Percentiles rank a stretch among this genome's conserved stretches.
Evolutionary conservation across 345 rosid genomes (phyloP).

Genomic region (Noccaea caerulescens): DNA sequence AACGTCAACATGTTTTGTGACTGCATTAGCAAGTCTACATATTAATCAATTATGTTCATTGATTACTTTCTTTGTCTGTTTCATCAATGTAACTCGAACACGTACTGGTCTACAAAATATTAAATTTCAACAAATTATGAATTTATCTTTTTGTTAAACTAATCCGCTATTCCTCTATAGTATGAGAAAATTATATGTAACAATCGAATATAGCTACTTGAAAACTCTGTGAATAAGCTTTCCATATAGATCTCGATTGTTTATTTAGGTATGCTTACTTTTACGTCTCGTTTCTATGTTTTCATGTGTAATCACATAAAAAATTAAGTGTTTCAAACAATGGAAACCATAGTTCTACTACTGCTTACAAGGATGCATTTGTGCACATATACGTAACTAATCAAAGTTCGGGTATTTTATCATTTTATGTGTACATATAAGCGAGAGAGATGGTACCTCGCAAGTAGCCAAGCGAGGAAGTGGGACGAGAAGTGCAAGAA

Average conservation of each 20-base stretch:
- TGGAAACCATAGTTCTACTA: background rate
- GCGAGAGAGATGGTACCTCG: constrained; percentile 51
- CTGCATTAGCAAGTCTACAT: constrained; percentile 37
- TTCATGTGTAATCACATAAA: constrained; percentile 9
- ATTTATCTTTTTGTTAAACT: background rate
- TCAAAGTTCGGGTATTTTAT: background rate
- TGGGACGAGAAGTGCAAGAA: constrained; percentile 71
- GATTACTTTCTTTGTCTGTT: constrained; percentile 21
- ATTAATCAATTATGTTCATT: constrained; percentile 16
- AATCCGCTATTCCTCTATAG: background rate
- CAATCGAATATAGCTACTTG: background rate
- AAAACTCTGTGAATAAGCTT: background rate
- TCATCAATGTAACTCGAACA: constrained; percentile 19
- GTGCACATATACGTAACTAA: constrained; percentile 14
- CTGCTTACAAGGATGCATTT: constrained; percentile 9
- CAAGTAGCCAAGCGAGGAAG: constrained; percentile 73
- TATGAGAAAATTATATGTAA: constrained; percentile 8
- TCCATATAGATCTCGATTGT: background rate
- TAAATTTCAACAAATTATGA: background rate
- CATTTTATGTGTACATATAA: background rate
- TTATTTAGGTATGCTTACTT: background rate
- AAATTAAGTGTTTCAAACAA: background rate
- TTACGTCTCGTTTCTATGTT: background rate
- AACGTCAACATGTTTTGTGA: constrained; percentile 42
- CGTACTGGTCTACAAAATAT: background rate